These are phyloP conservation scores for Lecanicillium sp. DNA, from an alignment of 2,329 filamentous ascomycete genomes.

Conservation along the genomic window DNA sequence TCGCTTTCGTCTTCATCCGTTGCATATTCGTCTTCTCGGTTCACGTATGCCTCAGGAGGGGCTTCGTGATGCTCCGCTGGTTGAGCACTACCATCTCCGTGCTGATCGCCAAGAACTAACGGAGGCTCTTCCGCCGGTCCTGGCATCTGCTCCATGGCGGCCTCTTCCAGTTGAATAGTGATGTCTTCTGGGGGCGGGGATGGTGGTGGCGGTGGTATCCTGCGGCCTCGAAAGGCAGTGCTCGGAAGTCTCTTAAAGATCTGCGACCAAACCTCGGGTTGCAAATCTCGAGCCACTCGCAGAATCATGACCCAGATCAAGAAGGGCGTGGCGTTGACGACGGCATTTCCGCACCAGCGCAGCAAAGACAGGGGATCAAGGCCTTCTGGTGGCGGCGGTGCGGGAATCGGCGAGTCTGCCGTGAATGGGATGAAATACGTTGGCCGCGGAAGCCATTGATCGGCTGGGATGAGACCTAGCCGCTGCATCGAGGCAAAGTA, in stretches of 20 bases:
- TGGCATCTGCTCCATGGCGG: slow-evolving; percentile 17
- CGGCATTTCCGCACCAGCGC: slow-evolving; percentile 37
- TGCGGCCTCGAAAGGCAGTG: slow-evolving; percentile 26
- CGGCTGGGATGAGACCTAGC: slow-evolving; percentile 39
- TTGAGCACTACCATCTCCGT: slow-evolving; percentile 24
- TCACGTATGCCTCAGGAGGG: slow-evolving; percentile 9
- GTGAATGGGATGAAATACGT: slow-evolving; percentile 52
- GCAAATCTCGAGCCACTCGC: slow-evolving; percentile 31
- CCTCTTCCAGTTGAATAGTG: slow-evolving; percentile 15
- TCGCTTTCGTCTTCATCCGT: slow-evolving; percentile 53
- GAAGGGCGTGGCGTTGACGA: slow-evolving; percentile 41
- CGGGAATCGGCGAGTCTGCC: slow-evolving; percentile 41
- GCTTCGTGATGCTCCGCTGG: slow-evolving; percentile 5
- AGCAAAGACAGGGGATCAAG: slow-evolving; percentile 33
- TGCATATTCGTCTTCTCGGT: slow-evolving; percentile 45
- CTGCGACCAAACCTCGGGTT: slow-evolving; percentile 30
- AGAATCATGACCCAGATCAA: slow-evolving; percentile 40
- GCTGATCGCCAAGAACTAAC: background rate
- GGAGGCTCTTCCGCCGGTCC: slow-evolving; percentile 18
- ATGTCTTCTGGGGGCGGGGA: slow-evolving; percentile 15
- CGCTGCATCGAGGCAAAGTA: slow-evolving; percentile 48
- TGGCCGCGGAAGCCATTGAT: slow-evolving; percentile 36
- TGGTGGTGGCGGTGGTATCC: slow-evolving; percentile 18
- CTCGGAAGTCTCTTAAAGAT: slow-evolving; percentile 37
- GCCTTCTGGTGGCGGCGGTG: slow-evolving; percentile 37